Evolutionary conservation across 2,329 filamentous ascomycete genomes (phyloP).

Genomic region (Fusarium piperis): DNA sequence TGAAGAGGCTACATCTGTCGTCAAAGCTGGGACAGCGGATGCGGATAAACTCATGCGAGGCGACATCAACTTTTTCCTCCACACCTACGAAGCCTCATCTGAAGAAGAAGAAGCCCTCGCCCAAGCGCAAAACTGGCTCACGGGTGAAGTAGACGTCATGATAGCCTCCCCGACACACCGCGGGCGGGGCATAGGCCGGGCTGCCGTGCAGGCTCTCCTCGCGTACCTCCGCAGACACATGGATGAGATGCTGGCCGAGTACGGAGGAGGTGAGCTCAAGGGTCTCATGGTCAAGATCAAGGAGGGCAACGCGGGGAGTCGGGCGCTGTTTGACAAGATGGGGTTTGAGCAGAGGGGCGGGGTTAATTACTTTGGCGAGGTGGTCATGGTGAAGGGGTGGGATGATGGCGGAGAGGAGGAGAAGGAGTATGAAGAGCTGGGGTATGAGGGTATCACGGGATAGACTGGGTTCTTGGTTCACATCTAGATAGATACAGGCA

Average conservation of each 20-base stretch:
- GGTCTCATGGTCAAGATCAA: constrained; percentile 68
- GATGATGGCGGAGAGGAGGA: constrained; percentile 28
- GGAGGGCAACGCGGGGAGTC: constrained; percentile 62
- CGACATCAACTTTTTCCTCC: constrained; percentile 85
- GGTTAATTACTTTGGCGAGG: constrained; percentile 69
- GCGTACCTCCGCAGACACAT: constrained; percentile 70
- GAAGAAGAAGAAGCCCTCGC: constrained; percentile 45
- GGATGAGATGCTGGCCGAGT: constrained; percentile 61
- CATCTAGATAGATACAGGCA: background rate
- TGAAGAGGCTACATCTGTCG: background rate
- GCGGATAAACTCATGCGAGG: constrained; percentile 69
- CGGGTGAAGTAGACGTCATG: constrained; percentile 90
- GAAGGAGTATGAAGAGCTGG: constrained; percentile 35
- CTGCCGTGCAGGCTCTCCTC: constrained; percentile 74
- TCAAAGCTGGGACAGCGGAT: constrained; percentile 61
- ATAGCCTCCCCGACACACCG: constrained; percentile 70
- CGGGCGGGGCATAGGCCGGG: constrained; percentile 71
- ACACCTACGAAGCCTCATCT: constrained; percentile 60
- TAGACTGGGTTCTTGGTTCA: background rate
- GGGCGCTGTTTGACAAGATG: constrained; percentile 60
- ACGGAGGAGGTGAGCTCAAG: constrained; percentile 40
- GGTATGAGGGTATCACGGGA: constrained; percentile 20
- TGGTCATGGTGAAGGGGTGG: constrained; percentile 59
- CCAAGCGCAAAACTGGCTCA: constrained; percentile 39
- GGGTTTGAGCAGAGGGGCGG: constrained; percentile 62